phyloP scores from a whole-genome alignment of 768 basidiomycete genomes.

The Leccinum aurantiacum region DNA sequence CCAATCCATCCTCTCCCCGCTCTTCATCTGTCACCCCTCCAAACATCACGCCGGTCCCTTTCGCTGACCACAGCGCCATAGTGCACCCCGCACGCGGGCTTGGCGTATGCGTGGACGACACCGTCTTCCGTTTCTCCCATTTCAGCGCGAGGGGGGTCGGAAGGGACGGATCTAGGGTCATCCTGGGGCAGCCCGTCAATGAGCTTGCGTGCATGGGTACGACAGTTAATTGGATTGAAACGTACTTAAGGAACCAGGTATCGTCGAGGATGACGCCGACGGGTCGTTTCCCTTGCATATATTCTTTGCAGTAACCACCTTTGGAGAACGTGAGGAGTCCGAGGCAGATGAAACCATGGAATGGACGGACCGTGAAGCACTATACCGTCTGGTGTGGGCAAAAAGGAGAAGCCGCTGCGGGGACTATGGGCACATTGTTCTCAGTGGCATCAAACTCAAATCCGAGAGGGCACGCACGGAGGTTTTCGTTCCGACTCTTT shows the following conservation, averaged over 20 bases:
- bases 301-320: conserved; percentile 94
- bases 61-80: conserved; percentile 77
- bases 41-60: conserved; percentile 74
- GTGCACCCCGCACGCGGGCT: conserved; percentile 77
- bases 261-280: conserved; percentile 88
- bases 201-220: neutral
- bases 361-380: conserved; percentile 63
- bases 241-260: conserved; percentile 81
- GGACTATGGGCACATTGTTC: conserved; percentile 41
- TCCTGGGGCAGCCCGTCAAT: conserved; percentile 23
- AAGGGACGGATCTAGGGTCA: conserved; percentile 31
- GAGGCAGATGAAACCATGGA: neutral
- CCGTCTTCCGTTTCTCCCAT: conserved; percentile 86
- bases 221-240: neutral
- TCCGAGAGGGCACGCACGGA: conserved; percentile 46
- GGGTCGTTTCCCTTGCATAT: conserved; percentile 79
- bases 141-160: conserved; percentile 51
- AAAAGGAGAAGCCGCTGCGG: conserved; percentile 82
- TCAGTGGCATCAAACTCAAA: neutral
- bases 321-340: neutral
- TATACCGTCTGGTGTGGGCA: conserved; percentile 75
- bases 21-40: conserved; percentile 91
- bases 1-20: conserved; percentile 69
- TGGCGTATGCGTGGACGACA: conserved; percentile 56
- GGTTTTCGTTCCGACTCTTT: conserved; percentile 70